Conservation (phyloP, 257 asterid genomes). For the Solanum bukasovii region DNA sequence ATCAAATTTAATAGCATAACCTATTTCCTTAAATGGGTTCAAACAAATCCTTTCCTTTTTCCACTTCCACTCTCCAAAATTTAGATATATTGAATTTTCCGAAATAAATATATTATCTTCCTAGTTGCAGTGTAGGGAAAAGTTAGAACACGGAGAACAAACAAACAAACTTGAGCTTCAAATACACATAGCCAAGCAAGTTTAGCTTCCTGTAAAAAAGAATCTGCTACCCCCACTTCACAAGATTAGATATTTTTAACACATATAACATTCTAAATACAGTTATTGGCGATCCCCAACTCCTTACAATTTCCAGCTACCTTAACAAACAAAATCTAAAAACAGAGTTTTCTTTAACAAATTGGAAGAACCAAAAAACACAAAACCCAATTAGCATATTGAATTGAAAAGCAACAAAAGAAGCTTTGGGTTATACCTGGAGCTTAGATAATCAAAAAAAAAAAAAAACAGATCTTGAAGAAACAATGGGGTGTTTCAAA, state of each 20-base stretch:
- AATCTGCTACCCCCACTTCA: background rate
- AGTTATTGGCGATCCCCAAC: background rate
- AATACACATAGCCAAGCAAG: background rate
- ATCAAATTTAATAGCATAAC: background rate
- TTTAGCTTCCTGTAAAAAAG: background rate
- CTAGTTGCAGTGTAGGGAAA: background rate
- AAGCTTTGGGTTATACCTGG: conserved; percentile 12
- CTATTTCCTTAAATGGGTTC: background rate
- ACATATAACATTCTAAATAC: background rate
- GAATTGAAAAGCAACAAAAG: background rate
- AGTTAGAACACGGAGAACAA: background rate
- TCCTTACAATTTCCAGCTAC: background rate
- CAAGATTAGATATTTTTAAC: background rate
- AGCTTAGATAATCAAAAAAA: background rate
- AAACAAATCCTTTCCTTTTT: background rate
- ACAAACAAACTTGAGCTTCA: background rate
- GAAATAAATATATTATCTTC: background rate
- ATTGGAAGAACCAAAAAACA: background rate
- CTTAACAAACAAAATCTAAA: background rate
- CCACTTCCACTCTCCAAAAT: background rate
- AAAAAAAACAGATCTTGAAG: conserved; percentile 46
- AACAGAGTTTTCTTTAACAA: background rate
- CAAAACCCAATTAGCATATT: background rate
- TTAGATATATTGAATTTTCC: background rate
- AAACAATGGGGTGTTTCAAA: conserved; percentile 7